Evolutionary conservation across 2,329 filamentous ascomycete species (phyloP), one percentile per base, ranked within the genome.

Genomic region (Xylariales sp.): DNA sequence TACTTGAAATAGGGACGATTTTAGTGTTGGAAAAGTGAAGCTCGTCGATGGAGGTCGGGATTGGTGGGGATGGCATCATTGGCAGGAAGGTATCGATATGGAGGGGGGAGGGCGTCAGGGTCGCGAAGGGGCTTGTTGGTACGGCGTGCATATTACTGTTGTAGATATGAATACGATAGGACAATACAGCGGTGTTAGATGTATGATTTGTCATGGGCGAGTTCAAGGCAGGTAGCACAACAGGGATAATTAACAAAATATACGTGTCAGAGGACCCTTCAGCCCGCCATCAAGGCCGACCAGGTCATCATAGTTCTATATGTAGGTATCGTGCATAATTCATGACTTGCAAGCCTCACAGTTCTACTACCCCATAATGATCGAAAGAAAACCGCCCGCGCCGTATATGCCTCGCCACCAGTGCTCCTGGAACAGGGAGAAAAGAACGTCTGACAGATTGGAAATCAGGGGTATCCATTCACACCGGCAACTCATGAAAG

Each of bases 41-140:
- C n/a, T n/a, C n/a, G 28, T 40, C 44, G 14, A 36, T 46, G 16
- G 40, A 39, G 31, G 25, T 46, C 24, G 44, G 40, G n/a, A 40
- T 46, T 16, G 44, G 44, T n/a, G 44, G 44, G 16, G 21, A 32
- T 12, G 44, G 44, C 11, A 46, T 46, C 35, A 46, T 46, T 37
- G 44, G 44, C 3, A 29, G 44, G 14, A 36, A 41, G 18, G 40
- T 46, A 19, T 40, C 40, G 11, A 27, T 46, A 18, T 46, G 44
- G 44, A 31, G 40, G 16, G n/a, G 4, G 41, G 29, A 4, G 9
- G 34, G 34, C n/a, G 27, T 38, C 10, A 29, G 31, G 16, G 36
- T 46, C 10, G 44, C 44, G 3, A 40, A 46, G 32, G 44, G 44
- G 2, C 38, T 46, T 19, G 35, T 46, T 20, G 44, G 44, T n/a